phyloP scores from a whole-genome alignment of 495 filamentous ascomycete genomes.

The Trichoderma erinaceum region DNA sequence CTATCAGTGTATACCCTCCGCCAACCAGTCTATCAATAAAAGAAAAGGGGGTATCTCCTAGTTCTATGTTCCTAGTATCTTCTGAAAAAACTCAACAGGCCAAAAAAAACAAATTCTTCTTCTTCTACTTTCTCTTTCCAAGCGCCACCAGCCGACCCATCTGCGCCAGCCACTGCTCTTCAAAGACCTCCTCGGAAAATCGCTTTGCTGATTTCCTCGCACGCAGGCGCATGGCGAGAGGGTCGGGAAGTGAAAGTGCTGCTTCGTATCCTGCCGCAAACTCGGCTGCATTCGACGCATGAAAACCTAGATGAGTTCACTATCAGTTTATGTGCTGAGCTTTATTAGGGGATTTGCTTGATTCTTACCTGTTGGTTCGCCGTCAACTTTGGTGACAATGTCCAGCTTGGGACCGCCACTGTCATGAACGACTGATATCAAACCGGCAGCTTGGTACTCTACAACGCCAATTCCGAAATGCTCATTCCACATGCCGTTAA shows the following conservation, averaged over 20 bases:
- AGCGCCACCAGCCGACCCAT: conserved; percentile 60
- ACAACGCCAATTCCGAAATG: conserved; percentile 98
- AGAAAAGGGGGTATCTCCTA: conserved; percentile 17
- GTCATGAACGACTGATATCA: conserved; percentile 87
- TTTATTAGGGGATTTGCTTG: neutral
- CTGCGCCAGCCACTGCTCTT: conserved; percentile 61
- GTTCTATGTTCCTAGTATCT: conserved; percentile 8
- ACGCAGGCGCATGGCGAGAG: conserved; percentile 63
- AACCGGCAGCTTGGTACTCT: conserved; percentile 92
- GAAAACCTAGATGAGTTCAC: conserved; percentile 56
- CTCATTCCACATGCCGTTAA: conserved; percentile 99
- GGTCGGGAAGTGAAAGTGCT: conserved; percentile 58
- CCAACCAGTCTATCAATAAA: conserved; percentile 8
- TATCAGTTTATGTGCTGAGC: neutral
- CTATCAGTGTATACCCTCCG: neutral
- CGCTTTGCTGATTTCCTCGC: conserved; percentile 69
- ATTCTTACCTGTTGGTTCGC: conserved; percentile 59
- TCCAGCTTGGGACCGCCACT: conserved; percentile 88
- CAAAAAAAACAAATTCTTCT: neutral
- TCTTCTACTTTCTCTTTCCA: neutral
- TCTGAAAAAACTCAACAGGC: neutral
- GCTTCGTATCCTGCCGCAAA: conserved; percentile 74
- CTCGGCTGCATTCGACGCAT: conserved; percentile 65
- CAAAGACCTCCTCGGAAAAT: conserved; percentile 86
- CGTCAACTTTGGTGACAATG: conserved; percentile 76